phyloP scores from a whole-genome alignment of 495 filamentous ascomycete genomes.

The Paragyromitra xinjiangensis region DNA sequence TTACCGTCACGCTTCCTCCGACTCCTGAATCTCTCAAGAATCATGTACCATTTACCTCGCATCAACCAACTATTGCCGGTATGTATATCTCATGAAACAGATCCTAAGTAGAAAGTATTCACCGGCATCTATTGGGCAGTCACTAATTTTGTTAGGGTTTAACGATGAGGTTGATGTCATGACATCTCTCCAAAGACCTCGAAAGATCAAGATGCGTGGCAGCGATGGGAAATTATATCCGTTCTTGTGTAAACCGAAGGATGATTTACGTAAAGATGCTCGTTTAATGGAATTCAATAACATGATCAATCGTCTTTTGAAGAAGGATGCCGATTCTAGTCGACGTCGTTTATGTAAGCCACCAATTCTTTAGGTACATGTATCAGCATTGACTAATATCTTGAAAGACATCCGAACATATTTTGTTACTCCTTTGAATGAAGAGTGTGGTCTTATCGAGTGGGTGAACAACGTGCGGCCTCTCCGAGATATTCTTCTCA shows the following conservation, averaged over 20 bases:
- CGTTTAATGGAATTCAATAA: conserved; percentile 99
- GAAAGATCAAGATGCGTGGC: conserved; percentile 86
- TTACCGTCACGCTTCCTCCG: conserved; percentile 82
- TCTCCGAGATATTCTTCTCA: conserved; percentile 87
- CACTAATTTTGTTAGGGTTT: conserved; percentile 67
- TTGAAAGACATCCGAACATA: conserved; percentile 89
- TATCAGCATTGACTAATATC: neutral
- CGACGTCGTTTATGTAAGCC: conserved; percentile 75
- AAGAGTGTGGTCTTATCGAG: conserved; percentile 97
- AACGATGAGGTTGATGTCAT: conserved; percentile 87
- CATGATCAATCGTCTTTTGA: conserved; percentile 94
- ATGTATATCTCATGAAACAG: conserved; percentile 27
- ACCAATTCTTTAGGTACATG: neutral
- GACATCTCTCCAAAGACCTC: conserved; percentile 87
- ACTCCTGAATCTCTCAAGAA: conserved; percentile 71
- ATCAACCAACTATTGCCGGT: conserved; percentile 65
- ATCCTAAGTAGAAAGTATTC: conserved; percentile 9
- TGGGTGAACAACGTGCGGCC: conserved; percentile 98
- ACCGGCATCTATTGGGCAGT: conserved; percentile 4
- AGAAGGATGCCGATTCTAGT: conserved; percentile 87
- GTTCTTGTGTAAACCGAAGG: conserved; percentile 95
- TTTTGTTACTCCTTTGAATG: conserved; percentile 92
- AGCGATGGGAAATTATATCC: conserved; percentile 88
- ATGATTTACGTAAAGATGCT: conserved; percentile 95
- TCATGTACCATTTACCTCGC: conserved; percentile 82